These are phyloP conservation scores for Sequoia sempervirens DNA, from an alignment of 75 land plant genomes.

Conservation along the genomic window DNA sequence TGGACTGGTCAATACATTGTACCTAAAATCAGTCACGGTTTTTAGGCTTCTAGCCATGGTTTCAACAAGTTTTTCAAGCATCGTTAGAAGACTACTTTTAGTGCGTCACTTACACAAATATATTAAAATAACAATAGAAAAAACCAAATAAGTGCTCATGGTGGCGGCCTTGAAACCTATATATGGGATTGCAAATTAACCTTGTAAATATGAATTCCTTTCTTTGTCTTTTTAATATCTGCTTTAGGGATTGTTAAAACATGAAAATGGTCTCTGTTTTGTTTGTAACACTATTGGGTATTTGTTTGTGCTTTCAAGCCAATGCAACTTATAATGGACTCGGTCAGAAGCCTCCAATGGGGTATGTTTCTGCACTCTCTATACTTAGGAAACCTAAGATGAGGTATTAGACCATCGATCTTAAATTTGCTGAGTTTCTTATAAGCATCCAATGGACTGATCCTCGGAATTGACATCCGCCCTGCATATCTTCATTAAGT, in stretches of 20 bases:
- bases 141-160: no score
- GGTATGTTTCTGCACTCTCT: constrained; percentile 24
- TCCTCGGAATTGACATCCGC: not conserved
- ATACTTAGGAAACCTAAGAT: not conserved
- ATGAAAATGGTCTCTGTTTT: not conserved
- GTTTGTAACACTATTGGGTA: not conserved
- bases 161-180: not conserved
- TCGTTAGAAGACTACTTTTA: no score
- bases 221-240: not conserved
- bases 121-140: no score
- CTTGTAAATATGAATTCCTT: not conserved
- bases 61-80: no score
- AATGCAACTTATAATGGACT: constrained; percentile 50
- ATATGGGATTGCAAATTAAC: not conserved
- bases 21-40: no score
- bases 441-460: no score
- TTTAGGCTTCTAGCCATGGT: no score
- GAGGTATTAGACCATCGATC: no score
- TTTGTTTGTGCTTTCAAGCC: not conserved
- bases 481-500: not conserved
- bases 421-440: not conserved
- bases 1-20: no score
- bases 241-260: not conserved
- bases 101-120: no score
- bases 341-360: constrained; percentile 75